Evolutionary conservation across 2,329 filamentous ascomycete genomes (phyloP), one percentile per base, ranked within the genome.

Genomic region (Myriosclerotinia curreyana): DNA sequence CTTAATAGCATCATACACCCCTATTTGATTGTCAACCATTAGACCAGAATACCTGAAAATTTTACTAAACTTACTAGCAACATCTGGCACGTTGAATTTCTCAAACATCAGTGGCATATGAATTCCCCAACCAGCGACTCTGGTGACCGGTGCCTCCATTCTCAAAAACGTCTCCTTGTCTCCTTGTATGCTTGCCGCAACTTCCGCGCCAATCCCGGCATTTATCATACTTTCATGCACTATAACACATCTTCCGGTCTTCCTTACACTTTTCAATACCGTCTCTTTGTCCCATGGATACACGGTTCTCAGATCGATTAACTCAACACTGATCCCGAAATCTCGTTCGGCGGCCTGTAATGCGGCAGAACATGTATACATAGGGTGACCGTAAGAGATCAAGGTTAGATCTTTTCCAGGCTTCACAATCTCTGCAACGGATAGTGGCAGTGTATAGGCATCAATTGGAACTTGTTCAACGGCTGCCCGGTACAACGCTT

Each of bases 171-270:
- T 87, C 36, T 81, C 81, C 51, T 72, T 72, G 60, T 76, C 74
- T 66, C 89, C 86, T 73, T 91, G 88, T 49, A 91, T 86, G 9
- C 86, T 88, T 2, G 87, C 86, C 14, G 88, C 87, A 6, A 91
- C 83, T 69, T 91, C 88, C 2, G 88, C 87, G 15, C 88, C 88
- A 20, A 91, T 84, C 22, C 88, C 88, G 15, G 86, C 86, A 72
- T 90, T 90, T 67, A 88, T 80, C 86, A 90, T 90, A 65, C 87
- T 89, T 74, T 91, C 88, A 72, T 91, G 88, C 1, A 91, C 88
- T 1, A 91, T 83, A 31, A 91, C 79, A 34, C 86, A 87, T 65
- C 86, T 77, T 0, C 88, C 88, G 0, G 88, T 91, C 76, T 88
- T 90, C 68, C 80, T 82, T 2, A 90, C 87, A 64, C 87, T 90